A percentile compares a stretch with the other conserved stretches of the same genome.
phyloP scores from a whole-genome alignment of 306 rosid genomes.

The Amphicarpaea edgeworthii region DNA sequence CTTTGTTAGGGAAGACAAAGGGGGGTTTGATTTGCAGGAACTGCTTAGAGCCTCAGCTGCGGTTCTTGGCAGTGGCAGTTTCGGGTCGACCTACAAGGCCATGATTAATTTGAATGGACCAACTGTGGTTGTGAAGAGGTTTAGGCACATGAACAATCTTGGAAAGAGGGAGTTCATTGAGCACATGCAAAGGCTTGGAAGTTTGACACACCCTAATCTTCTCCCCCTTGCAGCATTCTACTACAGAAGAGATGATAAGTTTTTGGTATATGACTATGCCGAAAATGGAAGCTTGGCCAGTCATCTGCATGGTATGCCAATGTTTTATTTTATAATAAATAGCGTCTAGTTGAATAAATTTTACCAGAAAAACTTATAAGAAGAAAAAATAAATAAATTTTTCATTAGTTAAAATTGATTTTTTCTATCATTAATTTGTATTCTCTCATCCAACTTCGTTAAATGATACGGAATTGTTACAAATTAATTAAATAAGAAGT shows the following conservation, averaged over 20 bases:
- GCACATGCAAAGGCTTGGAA: conserved; percentile 68
- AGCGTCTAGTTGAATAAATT: too few relatives aligned
- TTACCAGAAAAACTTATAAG: too few relatives aligned
- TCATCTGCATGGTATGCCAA: conserved; percentile 64
- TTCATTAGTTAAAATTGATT: too few relatives aligned
- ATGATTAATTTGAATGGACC: conserved; percentile 58
- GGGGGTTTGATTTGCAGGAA: conserved; percentile 62
- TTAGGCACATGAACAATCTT: conserved; percentile 67
- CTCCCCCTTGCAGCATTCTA: conserved; percentile 64
- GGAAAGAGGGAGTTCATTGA: conserved; percentile 63
- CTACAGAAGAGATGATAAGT: conserved; percentile 60
- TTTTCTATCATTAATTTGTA: too few relatives aligned
- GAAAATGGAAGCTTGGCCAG: conserved; percentile 63
- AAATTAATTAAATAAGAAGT: too few relatives aligned
- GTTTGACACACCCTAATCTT: conserved; percentile 64
- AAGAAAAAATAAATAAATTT: too few relatives aligned
- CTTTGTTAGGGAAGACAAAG: conserved; percentile 58
- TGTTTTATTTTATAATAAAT: neutral
- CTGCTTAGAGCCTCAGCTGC: conserved; percentile 77
- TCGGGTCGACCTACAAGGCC: conserved; percentile 81
- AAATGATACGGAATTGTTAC: too few relatives aligned
- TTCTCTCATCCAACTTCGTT: too few relatives aligned
- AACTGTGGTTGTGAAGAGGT: conserved; percentile 76
- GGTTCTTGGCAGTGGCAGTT: conserved; percentile 76
- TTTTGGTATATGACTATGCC: conserved; percentile 58